phyloP scores from a whole-genome alignment of 1,284 basidiomycete species.

The Spongiforma sp. region DNA sequence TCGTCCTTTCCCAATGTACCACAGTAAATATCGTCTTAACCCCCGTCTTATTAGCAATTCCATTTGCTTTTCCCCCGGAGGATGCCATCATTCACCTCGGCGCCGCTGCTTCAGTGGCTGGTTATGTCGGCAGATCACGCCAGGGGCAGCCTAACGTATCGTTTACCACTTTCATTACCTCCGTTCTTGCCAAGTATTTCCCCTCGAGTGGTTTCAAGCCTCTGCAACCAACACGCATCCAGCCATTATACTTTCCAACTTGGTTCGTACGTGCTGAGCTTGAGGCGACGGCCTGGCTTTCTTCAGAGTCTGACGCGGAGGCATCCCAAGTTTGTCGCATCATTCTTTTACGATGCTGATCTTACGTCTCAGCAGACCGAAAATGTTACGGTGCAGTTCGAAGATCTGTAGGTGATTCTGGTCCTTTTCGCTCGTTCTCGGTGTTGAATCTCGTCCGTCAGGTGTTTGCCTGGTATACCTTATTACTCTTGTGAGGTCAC shows the following conservation, averaged over 20 bases:
- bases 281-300: conserved; percentile 39
- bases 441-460: conserved; percentile 19
- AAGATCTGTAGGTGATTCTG: conserved; percentile 29
- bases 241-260: conserved; percentile 61
- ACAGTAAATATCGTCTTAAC: conserved; percentile 15
- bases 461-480: conserved; percentile 35
- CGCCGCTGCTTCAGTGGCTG: conserved; percentile 19
- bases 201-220: conserved; percentile 31
- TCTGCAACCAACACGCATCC: conserved; percentile 37
- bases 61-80: conserved; percentile 42
- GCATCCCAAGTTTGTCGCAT: conserved; percentile 27
- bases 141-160: conserved; percentile 21
- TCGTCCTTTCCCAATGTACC: conserved; percentile 24
- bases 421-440: not conserved
- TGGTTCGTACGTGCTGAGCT: conserved; percentile 65
- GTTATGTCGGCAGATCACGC: conserved; percentile 21
- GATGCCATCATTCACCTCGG: conserved; percentile 39
- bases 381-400: conserved; percentile 28
- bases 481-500: not conserved
- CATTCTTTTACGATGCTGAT: not conserved
- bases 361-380: conserved; percentile 23
- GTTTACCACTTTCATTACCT: conserved; percentile 20
- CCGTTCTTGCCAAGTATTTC: conserved; percentile 36
- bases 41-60: conserved; percentile 37
- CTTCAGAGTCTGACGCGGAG: conserved; percentile 27